phyloP scores from a whole-genome alignment of 2,329 filamentous ascomycete species.

The Colletotrichum cordylinicola region DNA sequence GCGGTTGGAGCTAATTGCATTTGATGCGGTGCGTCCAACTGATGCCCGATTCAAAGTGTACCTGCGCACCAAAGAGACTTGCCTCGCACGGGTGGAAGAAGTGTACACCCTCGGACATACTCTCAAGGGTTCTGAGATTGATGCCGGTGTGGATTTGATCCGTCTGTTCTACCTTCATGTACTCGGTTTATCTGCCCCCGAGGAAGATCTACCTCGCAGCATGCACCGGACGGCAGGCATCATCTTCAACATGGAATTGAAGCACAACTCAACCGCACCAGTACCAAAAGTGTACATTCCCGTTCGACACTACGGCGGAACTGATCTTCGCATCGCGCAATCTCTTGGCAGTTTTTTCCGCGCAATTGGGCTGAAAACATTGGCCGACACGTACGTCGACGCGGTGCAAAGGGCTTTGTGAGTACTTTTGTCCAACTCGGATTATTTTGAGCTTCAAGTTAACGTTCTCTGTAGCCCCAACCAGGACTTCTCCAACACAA shows the following conservation, averaged over 20 bases:
- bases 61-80: slow-evolving; percentile 33
- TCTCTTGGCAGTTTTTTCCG: slow-evolving; percentile 8
- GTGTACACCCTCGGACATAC: slow-evolving; percentile 28
- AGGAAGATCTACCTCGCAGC: slow-evolving; percentile 20
- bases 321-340: slow-evolving; percentile 13
- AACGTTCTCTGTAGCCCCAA: background rate
- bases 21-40: slow-evolving; percentile 33
- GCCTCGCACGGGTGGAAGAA: slow-evolving; percentile 32
- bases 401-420: slow-evolving; percentile 9
- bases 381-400: slow-evolving; percentile 12
- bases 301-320: slow-evolving; percentile 35
- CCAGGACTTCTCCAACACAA: slow-evolving; percentile 10
- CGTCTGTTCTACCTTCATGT: slow-evolving; percentile 25
- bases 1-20: slow-evolving; percentile 32
- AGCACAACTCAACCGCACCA: slow-evolving; percentile 20
- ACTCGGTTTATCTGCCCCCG: slow-evolving; percentile 17
- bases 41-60: slow-evolving; percentile 43
- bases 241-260: slow-evolving; percentile 39
- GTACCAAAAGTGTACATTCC: slow-evolving; percentile 38
- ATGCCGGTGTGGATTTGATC: slow-evolving; percentile 23
- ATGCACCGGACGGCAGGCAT: slow-evolving; percentile 37
- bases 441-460: background rate
- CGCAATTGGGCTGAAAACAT: background rate
- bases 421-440: background rate
- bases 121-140: background rate